phyloP scores from a whole-genome alignment of 2,329 filamentous ascomycete genomes.

The Penicillium sp. region DNA sequence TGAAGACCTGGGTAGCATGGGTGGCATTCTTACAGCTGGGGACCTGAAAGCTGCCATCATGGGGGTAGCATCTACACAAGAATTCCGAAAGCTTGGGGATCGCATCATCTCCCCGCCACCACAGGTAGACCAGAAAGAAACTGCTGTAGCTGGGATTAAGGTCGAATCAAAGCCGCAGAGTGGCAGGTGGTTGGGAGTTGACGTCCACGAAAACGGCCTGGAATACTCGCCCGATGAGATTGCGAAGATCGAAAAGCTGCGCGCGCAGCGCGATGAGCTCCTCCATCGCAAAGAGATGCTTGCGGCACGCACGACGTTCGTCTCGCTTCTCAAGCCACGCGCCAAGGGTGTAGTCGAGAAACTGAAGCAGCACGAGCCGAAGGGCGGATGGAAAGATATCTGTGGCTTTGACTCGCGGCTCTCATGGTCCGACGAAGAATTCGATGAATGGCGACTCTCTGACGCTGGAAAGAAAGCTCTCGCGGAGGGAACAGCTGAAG shows the following conservation, averaged over 20 bases:
- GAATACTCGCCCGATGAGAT: constrained; percentile 41
- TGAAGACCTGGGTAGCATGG: constrained; percentile 42
- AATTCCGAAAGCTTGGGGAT: constrained; percentile 44
- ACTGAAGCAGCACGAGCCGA: constrained; percentile 45
- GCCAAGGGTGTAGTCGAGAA: constrained; percentile 44
- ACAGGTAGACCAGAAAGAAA: constrained; percentile 20
- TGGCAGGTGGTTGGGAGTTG: constrained; percentile 31
- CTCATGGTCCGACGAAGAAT: constrained; percentile 50
- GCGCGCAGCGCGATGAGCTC: constrained; percentile 34
- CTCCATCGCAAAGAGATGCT: constrained; percentile 42
- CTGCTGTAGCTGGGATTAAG: constrained; percentile 10
- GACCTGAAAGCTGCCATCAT: constrained; percentile 44
- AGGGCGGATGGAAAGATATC: constrained; percentile 48
- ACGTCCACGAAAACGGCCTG: constrained; percentile 28
- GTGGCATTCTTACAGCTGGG: constrained; percentile 41
- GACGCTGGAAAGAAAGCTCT: constrained; percentile 40
- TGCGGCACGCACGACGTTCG: constrained; percentile 41
- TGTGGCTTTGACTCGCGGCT: constrained; percentile 50
- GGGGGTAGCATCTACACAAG: constrained; percentile 37
- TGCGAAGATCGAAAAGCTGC: constrained; percentile 39
- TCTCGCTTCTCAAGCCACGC: constrained; percentile 43
- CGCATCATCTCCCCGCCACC: constrained; percentile 36
- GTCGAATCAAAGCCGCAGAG: constrained; percentile 13
- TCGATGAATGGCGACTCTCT: constrained; percentile 46
- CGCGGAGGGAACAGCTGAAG: constrained; percentile 37